Base-by-base conservation (phyloP, 495 filamentous ascomycete species). In the Letharia lupina region DNA sequence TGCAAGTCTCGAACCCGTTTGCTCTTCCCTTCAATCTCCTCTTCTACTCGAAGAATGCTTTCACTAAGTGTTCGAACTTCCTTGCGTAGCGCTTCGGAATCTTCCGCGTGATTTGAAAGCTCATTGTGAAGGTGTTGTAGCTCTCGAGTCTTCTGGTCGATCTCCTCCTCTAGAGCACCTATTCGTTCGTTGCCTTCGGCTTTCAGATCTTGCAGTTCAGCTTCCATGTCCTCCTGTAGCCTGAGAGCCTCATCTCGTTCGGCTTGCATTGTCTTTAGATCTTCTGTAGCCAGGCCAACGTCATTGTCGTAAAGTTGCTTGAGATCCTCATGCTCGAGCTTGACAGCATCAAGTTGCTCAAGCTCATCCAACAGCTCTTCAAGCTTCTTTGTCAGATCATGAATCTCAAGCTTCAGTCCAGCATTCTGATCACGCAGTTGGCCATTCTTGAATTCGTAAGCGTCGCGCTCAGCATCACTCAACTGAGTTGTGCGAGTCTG, bases 51-150 rank as follows among this genome's bases (percentile, higher is more conserved):
- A 45, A 96, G 82, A 18, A 97, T 83, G 9, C 86, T 86, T 68
- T 97, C 93, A 68, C 88, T 91, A 70, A 96, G 87, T 62, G 88
- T 87, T 60, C 91, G 88, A 85, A 98, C 92, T 78, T 98, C 93
- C 50, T 86, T 85, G 68, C 96, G 92, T 41, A 98, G 74, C 9
- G 88, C 87, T 64, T 88, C 86, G 69, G 95, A 90, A 70, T 91
- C 91, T 66, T 98, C 93, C 31, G 80, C 77, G 42, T 79, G 79
- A 50, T 73, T 76, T 65, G 86, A 82, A 15, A 90, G 75, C 48
- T 91, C 89, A 23, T 83, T 80, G 65, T 87, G 80, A 16, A 90
- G 75, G n/a, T 85, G 83, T 74, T 90, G 82, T 39, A 88, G 84
- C 68, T 94, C 89, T n/a, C 85, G 81, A 28, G 80, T 77, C 63